These are phyloP conservation scores for Pleurotus tuber-regium DNA, from an alignment of 768 basidiomycete genomes.

Conservation along the genomic window DNA sequence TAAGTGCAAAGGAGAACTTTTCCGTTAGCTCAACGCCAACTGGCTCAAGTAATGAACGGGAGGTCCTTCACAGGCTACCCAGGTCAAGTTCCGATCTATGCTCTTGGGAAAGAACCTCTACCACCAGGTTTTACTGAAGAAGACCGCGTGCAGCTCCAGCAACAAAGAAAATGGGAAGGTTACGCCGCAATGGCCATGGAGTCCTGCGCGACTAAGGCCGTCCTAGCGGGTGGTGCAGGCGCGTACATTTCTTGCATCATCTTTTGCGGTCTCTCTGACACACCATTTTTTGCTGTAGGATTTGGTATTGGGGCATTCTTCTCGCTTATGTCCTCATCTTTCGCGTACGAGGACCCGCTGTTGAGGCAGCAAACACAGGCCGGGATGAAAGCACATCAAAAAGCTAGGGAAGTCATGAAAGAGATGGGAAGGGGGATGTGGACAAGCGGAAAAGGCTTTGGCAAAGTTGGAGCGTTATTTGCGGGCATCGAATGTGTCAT, in stretches of 20 bases:
- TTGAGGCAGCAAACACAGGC: constrained; percentile 61
- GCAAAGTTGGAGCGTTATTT: constrained; percentile 90
- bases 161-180: constrained; percentile 76
- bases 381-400: constrained; percentile 64
- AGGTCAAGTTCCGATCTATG: constrained; percentile 69
- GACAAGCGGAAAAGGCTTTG: constrained; percentile 87
- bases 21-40: neutral
- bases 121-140: constrained; percentile 83
- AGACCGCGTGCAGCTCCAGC: constrained; percentile 62
- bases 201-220: constrained; percentile 82
- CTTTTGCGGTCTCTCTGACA: constrained; percentile 2
- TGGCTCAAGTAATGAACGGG: constrained; percentile 4
- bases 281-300: constrained; percentile 43
- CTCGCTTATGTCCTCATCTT: constrained; percentile 93
- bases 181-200: constrained; percentile 75
- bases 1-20: neutral
- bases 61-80: constrained; percentile 23
- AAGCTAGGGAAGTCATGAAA: constrained; percentile 81
- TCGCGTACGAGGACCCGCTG: constrained; percentile 92
- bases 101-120: constrained; percentile 84
- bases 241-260: constrained; percentile 26
- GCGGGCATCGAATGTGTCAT: constrained; percentile 96
- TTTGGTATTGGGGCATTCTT: constrained; percentile 94
- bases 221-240: constrained; percentile 83
- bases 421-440: constrained; percentile 96